phyloP scores from a whole-genome alignment of 257 asterid genomes.

The Thymus mandschuricus region DNA sequence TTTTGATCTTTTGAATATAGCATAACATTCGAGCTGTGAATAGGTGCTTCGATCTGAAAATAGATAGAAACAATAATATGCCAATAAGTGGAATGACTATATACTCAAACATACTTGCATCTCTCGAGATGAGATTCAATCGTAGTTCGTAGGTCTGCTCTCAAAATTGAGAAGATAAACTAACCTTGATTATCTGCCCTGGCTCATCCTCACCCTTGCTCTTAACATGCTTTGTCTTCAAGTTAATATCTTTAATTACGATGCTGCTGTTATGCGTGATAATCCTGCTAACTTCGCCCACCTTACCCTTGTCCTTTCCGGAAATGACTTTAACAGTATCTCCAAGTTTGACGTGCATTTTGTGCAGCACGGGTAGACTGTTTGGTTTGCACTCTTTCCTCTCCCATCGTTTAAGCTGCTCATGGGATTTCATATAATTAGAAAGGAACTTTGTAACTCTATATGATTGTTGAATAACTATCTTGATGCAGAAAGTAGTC shows the following conservation, averaged over 20 bases:
- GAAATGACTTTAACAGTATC: constrained; percentile 91
- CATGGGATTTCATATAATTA: constrained; percentile 13
- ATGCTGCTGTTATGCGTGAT: constrained; percentile 79
- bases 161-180: constrained; percentile 13
- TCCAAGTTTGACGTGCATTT: constrained; percentile 92
- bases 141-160: neutral
- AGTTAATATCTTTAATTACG: constrained; percentile 71
- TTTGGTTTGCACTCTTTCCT: constrained; percentile 94
- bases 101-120: neutral
- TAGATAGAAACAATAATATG: constrained; percentile 14
- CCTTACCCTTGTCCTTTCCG: constrained; percentile 88
- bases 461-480: neutral
- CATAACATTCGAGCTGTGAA: constrained; percentile 99
- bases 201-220: constrained; percentile 77
- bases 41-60: constrained; percentile 87
- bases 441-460: constrained; percentile 4
- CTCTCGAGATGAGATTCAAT: neutral
- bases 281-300: constrained; percentile 73
- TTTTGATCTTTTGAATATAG: constrained; percentile 82
- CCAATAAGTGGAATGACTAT: constrained; percentile 2
- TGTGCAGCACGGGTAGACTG: constrained; percentile 88
- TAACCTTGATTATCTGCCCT: constrained; percentile 91
- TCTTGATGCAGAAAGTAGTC: neutral
- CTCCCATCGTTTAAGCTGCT: constrained; percentile 91
- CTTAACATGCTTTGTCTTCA: constrained; percentile 96